Percentiles rank a stretch among this genome's conserved stretches.
These are phyloP conservation scores for Macrolepiota dolichaula DNA, from an alignment of 768 basidiomycete genomes.

Conservation along the genomic window DNA sequence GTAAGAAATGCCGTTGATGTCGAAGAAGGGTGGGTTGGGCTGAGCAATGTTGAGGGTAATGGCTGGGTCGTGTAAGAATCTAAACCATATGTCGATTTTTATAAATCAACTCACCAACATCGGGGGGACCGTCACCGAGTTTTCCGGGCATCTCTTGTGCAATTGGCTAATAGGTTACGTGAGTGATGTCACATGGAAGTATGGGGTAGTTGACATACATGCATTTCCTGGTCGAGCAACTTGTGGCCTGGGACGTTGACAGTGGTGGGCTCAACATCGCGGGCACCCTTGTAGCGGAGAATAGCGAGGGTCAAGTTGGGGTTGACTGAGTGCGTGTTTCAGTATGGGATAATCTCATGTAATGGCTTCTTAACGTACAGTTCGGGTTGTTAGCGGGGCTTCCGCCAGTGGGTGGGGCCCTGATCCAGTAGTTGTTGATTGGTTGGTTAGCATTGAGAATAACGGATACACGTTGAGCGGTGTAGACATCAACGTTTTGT, in stretches of 20 bases:
- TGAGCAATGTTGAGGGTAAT: slow-evolving; percentile 25
- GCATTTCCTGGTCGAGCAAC: slow-evolving; percentile 24
- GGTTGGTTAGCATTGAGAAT: slow-evolving; percentile 25
- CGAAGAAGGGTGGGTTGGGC: slow-evolving; percentile 13
- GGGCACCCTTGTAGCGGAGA: slow-evolving; percentile 39
- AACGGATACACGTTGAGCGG: slow-evolving; percentile 26
- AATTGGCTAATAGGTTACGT: background rate
- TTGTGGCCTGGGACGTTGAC: slow-evolving; percentile 20
- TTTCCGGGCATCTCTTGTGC: slow-evolving; percentile 1
- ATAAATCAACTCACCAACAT: slow-evolving; percentile 19
- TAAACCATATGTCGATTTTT: background rate
- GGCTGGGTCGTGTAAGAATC: slow-evolving; percentile 9
- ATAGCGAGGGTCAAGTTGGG: slow-evolving; percentile 36
- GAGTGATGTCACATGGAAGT: background rate
- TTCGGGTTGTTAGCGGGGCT: slow-evolving; percentile 12
- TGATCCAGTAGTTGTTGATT: slow-evolving; percentile 36
- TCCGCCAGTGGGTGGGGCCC: slow-evolving; percentile 35
- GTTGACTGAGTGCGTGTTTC: slow-evolving; percentile 20
- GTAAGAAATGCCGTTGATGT: slow-evolving; percentile 16
- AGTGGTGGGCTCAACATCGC: slow-evolving; percentile 22
- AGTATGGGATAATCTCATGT: background rate
- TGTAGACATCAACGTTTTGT: slow-evolving; percentile 34
- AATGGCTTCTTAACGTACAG: background rate
- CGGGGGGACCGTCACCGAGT: slow-evolving; percentile 25
- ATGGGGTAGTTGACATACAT: background rate